These are phyloP conservation scores for Sporothrix variecibatus DNA, from an alignment of 2,329 filamentous ascomycete species.

Conservation along the genomic window DNA sequence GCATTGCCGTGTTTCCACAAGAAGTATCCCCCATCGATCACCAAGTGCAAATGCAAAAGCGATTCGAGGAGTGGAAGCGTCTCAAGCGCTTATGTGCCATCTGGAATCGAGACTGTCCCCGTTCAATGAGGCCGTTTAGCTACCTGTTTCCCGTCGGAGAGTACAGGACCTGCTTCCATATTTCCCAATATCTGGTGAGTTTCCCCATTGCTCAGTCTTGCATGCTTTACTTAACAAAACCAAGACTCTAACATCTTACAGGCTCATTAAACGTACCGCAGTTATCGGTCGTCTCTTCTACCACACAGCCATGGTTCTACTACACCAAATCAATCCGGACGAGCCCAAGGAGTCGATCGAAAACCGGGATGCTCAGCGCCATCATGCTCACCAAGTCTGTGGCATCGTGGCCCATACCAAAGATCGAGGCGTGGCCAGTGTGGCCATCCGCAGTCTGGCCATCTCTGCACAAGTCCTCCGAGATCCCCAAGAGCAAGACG, in stretches of 20 bases:
- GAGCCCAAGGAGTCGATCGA: conserved; percentile 61
- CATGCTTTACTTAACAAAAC: too few species aligned
- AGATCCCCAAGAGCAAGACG: conserved; percentile 71
- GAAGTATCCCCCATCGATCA: conserved; percentile 63
- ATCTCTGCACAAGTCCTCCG: conserved; percentile 75
- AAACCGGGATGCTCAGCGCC: conserved; percentile 68
- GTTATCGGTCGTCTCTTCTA: conserved; percentile 85
- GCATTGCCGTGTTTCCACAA: conserved; percentile 59
- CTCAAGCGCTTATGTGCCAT: conserved; percentile 80
- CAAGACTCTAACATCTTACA: conserved; percentile 37
- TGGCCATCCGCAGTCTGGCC: conserved; percentile 76
- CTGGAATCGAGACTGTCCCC: conserved; percentile 77
- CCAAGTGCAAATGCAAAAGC: conserved; percentile 63
- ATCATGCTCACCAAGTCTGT: conserved; percentile 82
- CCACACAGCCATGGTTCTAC: conserved; percentile 79
- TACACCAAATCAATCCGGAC: conserved; percentile 77
- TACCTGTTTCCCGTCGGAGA: conserved; percentile 68
- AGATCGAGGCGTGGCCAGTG: conserved; percentile 74
- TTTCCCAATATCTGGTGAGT: conserved; percentile 85
- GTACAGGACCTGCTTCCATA: conserved; percentile 59
- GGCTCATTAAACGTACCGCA: conserved; percentile 79
- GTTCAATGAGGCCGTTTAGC: conserved; percentile 84
- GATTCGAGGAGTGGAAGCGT: conserved; percentile 74
- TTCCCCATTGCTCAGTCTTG: not conserved
- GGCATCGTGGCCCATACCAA: conserved; percentile 86